Conservation (phyloP, 108 stramenopile species). For the Craspedostauros australis region DNA sequence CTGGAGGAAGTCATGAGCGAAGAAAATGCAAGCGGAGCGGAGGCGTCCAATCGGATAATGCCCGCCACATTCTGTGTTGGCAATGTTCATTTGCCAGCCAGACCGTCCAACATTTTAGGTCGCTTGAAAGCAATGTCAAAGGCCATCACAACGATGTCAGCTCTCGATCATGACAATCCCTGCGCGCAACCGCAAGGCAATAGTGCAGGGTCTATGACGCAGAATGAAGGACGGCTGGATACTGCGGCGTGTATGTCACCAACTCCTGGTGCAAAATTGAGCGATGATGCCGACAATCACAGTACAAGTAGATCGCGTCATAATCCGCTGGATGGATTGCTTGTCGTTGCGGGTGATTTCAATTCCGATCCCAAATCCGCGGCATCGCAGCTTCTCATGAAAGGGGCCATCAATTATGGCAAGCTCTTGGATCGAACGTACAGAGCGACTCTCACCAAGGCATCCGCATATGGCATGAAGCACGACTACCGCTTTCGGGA, state of each 20-base stretch:
- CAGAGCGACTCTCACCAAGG: constrained; percentile 32
- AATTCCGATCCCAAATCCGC: constrained; percentile 32
- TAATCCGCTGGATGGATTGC: constrained; percentile 18
- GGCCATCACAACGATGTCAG: constrained; percentile 16
- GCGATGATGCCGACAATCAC: neutral
- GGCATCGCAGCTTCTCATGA: constrained; percentile 16
- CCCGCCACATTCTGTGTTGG: constrained; percentile 22
- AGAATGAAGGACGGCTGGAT: no score
- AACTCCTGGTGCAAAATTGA: no score
- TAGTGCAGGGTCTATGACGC: no score
- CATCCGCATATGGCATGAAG: constrained; percentile 22
- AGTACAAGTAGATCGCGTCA: neutral
- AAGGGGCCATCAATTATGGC: constrained; percentile 22
- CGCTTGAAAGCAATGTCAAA: constrained; percentile 27
- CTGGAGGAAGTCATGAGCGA: constrained; percentile 12
- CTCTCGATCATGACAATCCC: constrained; percentile 3
- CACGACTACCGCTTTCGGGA: constrained; percentile 35
- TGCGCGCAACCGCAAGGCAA: neutral
- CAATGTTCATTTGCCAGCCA: constrained; percentile 42
- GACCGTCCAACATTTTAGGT: constrained; percentile 27
- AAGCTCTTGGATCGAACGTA: constrained; percentile 37
- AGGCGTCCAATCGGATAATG: no score
- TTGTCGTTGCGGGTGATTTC: constrained; percentile 39
- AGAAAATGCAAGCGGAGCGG: neutral
- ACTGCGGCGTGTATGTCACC: no score